phyloP scores from a whole-genome alignment of 371 early-diverging fungal genomes.

The Circinella minor region DNA sequence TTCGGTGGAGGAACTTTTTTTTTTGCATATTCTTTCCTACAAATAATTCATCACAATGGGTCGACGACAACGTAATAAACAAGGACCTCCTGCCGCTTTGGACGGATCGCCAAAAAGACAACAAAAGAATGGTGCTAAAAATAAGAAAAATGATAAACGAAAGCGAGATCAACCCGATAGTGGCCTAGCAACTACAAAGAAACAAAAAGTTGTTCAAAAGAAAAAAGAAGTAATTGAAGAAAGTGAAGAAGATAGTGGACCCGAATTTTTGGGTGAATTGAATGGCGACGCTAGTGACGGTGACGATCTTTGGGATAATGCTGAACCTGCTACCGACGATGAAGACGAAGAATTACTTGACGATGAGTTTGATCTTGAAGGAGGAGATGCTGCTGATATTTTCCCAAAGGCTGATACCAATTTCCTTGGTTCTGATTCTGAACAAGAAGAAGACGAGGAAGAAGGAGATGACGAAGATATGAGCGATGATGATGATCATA shows the following conservation, averaged over 20 bases:
- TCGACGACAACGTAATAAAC: conserved; percentile 31
- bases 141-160: conserved; percentile 24
- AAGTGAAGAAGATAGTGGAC: conserved; percentile 29
- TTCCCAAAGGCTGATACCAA: conserved; percentile 59
- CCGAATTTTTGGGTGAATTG: conserved; percentile 12
- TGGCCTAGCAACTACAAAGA: conserved; percentile 33
- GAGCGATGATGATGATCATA: conserved; percentile 39
- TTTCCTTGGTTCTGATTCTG: conserved; percentile 61
- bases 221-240: conserved; percentile 29
- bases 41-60: conserved; percentile 21
- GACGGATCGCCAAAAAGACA: conserved; percentile 14
- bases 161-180: conserved; percentile 40
- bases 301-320: conserved; percentile 55
- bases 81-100: conserved; percentile 29
- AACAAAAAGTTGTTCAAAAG: conserved; percentile 43
- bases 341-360: conserved; percentile 44
- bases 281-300: conserved; percentile 9
- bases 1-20: neutral
- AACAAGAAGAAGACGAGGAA: conserved; percentile 47
- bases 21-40: neutral
- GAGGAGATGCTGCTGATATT: conserved; percentile 39
- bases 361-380: conserved; percentile 34
- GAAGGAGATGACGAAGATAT: conserved; percentile 34
- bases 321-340: conserved; percentile 51
- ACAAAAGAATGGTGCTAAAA: conserved; percentile 8